phyloP scores from a whole-genome alignment of 1,284 basidiomycete species.

The Trichosporon asahii region DNA sequence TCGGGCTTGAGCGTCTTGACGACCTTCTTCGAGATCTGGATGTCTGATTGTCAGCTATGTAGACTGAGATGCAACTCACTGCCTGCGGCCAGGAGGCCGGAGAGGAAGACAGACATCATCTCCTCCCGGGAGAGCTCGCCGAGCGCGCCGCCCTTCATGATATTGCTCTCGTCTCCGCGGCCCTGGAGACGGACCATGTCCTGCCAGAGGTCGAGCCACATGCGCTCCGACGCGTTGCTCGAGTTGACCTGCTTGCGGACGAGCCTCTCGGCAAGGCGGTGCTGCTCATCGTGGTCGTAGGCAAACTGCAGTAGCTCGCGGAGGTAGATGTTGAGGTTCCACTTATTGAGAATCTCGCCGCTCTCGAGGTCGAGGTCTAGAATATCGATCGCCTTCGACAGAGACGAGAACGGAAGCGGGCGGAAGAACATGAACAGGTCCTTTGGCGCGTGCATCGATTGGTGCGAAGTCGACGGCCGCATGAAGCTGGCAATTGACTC shows the following conservation, averaged over 20 bases:
- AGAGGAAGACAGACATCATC: conserved; percentile 72
- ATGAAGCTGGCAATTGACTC: conserved; percentile 74
- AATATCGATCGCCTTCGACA: conserved; percentile 79
- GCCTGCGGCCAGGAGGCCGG: conserved; percentile 75
- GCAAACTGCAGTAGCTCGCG: conserved; percentile 80
- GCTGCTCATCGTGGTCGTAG: conserved; percentile 64
- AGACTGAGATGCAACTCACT: conserved; percentile 60
- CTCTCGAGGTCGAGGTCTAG: conserved; percentile 90
- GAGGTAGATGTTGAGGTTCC: conserved; percentile 74
- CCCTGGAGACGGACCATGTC: conserved; percentile 80
- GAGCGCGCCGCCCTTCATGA: conserved; percentile 65
- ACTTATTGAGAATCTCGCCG: conserved; percentile 81
- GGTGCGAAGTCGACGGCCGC: conserved; percentile 64
- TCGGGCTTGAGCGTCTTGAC: conserved; percentile 59
- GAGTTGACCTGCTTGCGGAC: conserved; percentile 61
- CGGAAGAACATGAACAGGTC: conserved; percentile 78
- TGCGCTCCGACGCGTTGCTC: conserved; percentile 57
- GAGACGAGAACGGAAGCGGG: conserved; percentile 65
- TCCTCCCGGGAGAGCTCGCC: conserved; percentile 69
- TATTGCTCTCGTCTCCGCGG: conserved; percentile 56
- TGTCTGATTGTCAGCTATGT: conserved; percentile 57
- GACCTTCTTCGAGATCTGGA: conserved; percentile 68
- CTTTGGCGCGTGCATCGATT: conserved; percentile 58
- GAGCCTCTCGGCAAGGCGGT: conserved; percentile 81
- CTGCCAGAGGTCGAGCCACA: conserved; percentile 79